Evolutionary conservation across 495 filamentous ascomycete species (phyloP).

Genomic region (Lepraria neglecta): DNA sequence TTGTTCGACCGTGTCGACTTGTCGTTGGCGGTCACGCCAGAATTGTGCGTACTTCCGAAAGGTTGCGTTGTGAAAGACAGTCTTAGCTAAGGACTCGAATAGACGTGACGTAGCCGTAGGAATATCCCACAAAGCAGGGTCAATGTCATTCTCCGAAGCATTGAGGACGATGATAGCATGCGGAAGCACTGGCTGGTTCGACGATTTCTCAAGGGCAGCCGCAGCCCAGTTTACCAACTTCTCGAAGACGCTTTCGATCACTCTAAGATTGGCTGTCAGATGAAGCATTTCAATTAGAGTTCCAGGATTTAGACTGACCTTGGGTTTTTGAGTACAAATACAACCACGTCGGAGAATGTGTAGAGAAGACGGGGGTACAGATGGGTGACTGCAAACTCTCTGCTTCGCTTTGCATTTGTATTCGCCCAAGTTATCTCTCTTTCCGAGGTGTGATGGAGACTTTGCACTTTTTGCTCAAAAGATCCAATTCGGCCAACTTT

Average conservation of each 20-base stretch:
- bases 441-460: constrained; percentile 10
- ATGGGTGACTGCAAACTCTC: constrained; percentile 38
- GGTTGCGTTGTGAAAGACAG: constrained; percentile 21
- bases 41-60: constrained; percentile 31
- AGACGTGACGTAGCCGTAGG: constrained; percentile 40
- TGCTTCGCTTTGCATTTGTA: constrained; percentile 13
- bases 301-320: constrained; percentile 4
- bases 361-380: constrained; percentile 50
- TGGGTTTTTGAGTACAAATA: constrained; percentile 18
- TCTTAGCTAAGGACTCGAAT: constrained; percentile 23
- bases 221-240: constrained; percentile 34
- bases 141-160: constrained; percentile 40
- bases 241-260: constrained; percentile 28
- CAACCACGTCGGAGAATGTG: constrained; percentile 22
- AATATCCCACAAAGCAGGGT: constrained; percentile 45
- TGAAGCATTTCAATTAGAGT: not conserved
- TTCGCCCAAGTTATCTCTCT: constrained; percentile 18
- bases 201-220: constrained; percentile 43
- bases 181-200: constrained; percentile 49
- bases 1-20: constrained; percentile 40
- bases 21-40: constrained; percentile 31
- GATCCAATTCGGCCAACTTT: constrained; percentile 6
- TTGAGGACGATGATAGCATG: constrained; percentile 52
- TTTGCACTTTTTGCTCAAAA: constrained; percentile 14
- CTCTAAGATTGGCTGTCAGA: constrained; percentile 19